Base-by-base conservation (phyloP, 108 stramenopile species). In the Bacterosira constricta region DNA sequence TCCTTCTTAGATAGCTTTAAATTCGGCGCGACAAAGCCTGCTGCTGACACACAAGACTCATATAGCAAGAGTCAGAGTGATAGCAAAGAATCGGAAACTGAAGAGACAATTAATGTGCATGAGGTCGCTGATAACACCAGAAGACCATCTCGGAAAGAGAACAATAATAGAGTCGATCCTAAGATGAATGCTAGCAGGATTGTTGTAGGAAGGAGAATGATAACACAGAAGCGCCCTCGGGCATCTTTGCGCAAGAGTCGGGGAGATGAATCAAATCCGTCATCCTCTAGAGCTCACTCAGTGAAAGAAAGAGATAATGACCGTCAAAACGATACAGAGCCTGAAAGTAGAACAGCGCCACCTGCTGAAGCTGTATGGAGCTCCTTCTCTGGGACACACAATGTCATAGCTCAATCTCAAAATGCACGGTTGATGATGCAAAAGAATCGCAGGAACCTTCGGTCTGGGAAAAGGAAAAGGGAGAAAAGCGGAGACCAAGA, bases 321-420 rank as follows among this genome's bases (percentile, higher is more conserved):
- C 1, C 10, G 17, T n/a, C 2, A 5, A 17, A 3, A 42, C 39
- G 60, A 6, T n/a, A n/a, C 20, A 13, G 12, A 41, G 5, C 6
- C 13, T 21, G 21, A 10, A 17, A 54, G 1, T 36, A 9, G 20
- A 55, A 30, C 17, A 17, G 3, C 29, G 18, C 20, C 45, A 13
- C n/a, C 70, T 13, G 50, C 15, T 27, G 62, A 61, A 27, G 58
- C 57, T 17, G 55, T 70, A 21, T 84, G 83, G 83, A 67, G 49
- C 27, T 53, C 70, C 12, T 84, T 84, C 52, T 30, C 54, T 39
- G 79, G 79, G 27, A 80, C 83, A 9, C 60, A 71, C 31, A 50
- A 69, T 47, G 64, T 84, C 27, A 72, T 84, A 21, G 41, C 39
- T 51, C 54, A 63, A 42, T 71, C 68, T 20, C 57, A 51, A 17